Conservation (phyloP, 129 eudicot species). For the Flaveria brownii region DNA sequence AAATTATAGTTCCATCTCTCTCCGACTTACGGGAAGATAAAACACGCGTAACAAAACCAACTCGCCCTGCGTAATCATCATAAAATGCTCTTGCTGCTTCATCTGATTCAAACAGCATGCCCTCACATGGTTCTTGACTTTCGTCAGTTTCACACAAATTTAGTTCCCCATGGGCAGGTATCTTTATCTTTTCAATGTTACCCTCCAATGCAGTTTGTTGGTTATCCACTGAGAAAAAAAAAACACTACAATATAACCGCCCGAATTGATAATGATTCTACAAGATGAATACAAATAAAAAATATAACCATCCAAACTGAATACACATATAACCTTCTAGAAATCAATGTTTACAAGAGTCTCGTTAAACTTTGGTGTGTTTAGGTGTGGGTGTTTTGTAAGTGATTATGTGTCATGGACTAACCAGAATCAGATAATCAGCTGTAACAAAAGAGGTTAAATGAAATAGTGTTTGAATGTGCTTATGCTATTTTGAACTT, state of each 20-base stretch:
- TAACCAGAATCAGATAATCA: background rate
- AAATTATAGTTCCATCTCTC: slow-evolving; percentile 66
- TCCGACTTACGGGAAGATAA: slow-evolving; percentile 72
- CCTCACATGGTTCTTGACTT: slow-evolving; percentile 55
- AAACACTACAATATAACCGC: background rate
- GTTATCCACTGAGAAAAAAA: slow-evolving; percentile 17
- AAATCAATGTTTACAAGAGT: background rate
- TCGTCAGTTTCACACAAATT: slow-evolving; percentile 31
- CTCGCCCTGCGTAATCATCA: slow-evolving; percentile 60
- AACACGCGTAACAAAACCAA: slow-evolving; percentile 64
- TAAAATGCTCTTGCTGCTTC: slow-evolving; percentile 65
- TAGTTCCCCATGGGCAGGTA: slow-evolving; percentile 33
- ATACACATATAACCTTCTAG: background rate
- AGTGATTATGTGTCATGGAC: background rate
- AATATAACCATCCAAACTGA: background rate
- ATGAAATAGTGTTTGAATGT: background rate
- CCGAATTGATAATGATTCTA: background rate
- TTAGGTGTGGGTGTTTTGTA: background rate
- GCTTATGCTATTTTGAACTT: background rate
- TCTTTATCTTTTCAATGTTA: slow-evolving; percentile 32
- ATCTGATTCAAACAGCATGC: slow-evolving; percentile 68
- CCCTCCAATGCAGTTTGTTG: slow-evolving; percentile 35
- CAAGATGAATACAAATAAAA: background rate
- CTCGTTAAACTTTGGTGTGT: slow-evolving; percentile 4
- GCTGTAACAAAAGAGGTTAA: background rate